Evolutionary conservation across 495 filamentous ascomycete species (phyloP), one percentile per base, ranked within the genome.

Genomic region (Massariosphaeria phaeospora): DNA sequence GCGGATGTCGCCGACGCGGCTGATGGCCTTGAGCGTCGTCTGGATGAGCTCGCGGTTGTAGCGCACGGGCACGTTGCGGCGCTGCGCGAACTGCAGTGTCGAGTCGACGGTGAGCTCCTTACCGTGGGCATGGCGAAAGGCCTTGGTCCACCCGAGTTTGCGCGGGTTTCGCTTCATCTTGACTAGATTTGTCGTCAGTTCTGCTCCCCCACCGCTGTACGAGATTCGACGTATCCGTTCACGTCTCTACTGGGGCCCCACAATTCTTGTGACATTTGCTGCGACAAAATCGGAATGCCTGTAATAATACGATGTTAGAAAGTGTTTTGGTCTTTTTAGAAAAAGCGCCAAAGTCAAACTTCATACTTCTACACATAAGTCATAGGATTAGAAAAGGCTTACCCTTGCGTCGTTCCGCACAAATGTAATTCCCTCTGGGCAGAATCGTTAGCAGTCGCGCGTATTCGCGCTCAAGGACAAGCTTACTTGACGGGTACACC

Each of bases 121-220:
- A 49, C 56, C 61, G 52, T 70, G 67, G n/a, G 68, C 69, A 40
- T 60, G 61, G 25, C 67, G 59, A 30, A 55, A 55, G 31, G 66
- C 52, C 45, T 72, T 73, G 15, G 67, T 73, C 71, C 71, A 73
- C 40, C 52, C 67, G 26, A 73, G 70, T 49, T 84, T 84, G 64
- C 83, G 75, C n/a, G 83, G 82, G 62, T 85, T 84, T 61, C 93
- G 83, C 83, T 96, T 96, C 89, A 95, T 95, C 75, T 96, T 95
- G 82, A 96, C n/a, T n/a, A n/a, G n/a, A n/a, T n/a, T n/a, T n/a
- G n/a, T n/a, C n/a, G n/a, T n/a, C n/a, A n/a, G n/a, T n/a, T n/a
- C n/a, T n/a, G 55, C 44, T 61, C 56, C 31, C 43, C 51, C 27
- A 46, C n/a, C n/a, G n/a, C n/a, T n/a, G n/a, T n/a, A n/a, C n/a